A percentile compares a stretch with the other conserved stretches of the same genome.
Evolutionary conservation across 2,329 filamentous ascomycete species (phyloP).

Genomic region (Trichoderma breve): DNA sequence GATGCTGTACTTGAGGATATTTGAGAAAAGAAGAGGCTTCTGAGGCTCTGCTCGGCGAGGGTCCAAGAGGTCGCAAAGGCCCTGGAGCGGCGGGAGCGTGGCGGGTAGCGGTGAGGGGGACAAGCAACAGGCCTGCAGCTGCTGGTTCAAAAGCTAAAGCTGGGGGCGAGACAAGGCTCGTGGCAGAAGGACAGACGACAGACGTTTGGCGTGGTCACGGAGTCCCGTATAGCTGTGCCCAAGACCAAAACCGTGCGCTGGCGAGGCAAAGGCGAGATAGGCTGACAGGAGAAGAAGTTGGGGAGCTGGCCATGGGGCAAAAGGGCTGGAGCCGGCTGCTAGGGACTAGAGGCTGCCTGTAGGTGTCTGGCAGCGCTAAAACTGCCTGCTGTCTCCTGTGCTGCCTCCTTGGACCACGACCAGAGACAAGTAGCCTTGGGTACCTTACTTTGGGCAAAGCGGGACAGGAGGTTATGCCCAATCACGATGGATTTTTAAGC

Average conservation of each 20-base stretch:
- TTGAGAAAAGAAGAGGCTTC: background rate
- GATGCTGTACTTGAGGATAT: background rate
- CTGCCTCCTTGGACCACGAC: background rate
- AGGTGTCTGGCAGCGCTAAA: background rate
- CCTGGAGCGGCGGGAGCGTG: background rate
- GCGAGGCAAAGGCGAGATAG: constrained; percentile 16
- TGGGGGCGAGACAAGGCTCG: constrained; percentile 12
- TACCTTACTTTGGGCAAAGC: background rate
- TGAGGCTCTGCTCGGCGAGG: constrained; percentile 6
- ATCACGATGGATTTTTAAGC: background rate
- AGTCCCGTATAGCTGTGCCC: background rate
- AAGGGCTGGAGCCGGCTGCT: background rate
- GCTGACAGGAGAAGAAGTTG: constrained; percentile 11
- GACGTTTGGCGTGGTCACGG: background rate
- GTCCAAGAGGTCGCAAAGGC: constrained; percentile 12
- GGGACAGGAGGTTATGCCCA: background rate
- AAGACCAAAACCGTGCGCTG: constrained; percentile 5
- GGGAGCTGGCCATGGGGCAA: constrained; percentile 11
- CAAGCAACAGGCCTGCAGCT: constrained; percentile 19
- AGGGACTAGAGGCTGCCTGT: background rate
- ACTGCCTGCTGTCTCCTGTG: background rate
- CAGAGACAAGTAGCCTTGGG: background rate
- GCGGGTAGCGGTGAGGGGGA: constrained; percentile 19
- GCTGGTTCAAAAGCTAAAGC: constrained; percentile 4
- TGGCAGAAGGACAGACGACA: background rate